phyloP scores from a whole-genome alignment of 225 moss, liverwort and hornwort genomes.

The Thuidium tamariscinum region DNA sequence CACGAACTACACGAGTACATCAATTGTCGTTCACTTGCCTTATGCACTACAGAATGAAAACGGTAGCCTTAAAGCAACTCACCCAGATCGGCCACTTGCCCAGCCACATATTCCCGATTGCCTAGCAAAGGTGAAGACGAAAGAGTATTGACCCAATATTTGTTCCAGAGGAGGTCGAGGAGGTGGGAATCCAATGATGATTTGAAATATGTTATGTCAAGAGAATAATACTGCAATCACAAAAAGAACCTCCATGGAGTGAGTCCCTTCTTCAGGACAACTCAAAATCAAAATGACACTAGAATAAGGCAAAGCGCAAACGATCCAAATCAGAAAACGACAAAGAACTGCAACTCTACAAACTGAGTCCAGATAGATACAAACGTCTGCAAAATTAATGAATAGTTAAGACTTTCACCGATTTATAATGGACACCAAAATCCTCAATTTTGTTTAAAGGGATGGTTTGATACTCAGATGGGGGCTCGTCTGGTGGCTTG shows the following conservation, averaged over 20 bases:
- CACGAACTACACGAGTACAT: neutral
- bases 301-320: neutral
- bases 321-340: neutral
- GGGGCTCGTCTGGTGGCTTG: slow-evolving; percentile 90
- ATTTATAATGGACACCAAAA: slow-evolving; percentile 95
- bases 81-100: slow-evolving; percentile 96
- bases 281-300: neutral
- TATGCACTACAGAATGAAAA: neutral
- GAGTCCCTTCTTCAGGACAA: neutral
- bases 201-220: slow-evolving; percentile 94
- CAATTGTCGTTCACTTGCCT: neutral
- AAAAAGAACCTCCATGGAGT: neutral
- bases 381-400: neutral
- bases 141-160: slow-evolving; percentile 95
- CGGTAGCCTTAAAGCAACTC: neutral
- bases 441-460: slow-evolving; percentile 96
- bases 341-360: neutral
- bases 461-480: slow-evolving; percentile 92
- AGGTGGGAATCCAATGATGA: slow-evolving; percentile 83
- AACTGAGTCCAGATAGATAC: neutral
- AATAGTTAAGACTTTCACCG: slow-evolving; percentile 24
- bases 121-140: slow-evolving; percentile 92
- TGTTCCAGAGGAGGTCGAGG: slow-evolving; percentile 93
- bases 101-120: slow-evolving; percentile 88
- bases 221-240: slow-evolving; percentile 76